Conservation (phyloP, 1,284 basidiomycete species). For the Ceratobasidium sp. region DNA sequence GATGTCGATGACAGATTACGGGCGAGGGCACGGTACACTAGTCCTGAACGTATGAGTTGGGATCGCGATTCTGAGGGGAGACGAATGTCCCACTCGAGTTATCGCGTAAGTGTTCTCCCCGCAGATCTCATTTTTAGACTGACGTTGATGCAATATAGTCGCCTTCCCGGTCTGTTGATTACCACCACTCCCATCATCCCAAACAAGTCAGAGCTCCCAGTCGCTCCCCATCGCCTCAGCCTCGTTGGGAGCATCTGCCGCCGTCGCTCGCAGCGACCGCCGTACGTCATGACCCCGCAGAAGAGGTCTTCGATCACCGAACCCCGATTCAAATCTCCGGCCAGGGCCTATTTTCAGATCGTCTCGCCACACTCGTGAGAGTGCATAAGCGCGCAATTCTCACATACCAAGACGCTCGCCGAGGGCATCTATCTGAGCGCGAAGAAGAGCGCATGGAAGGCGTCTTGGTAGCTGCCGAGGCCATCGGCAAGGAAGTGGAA, state of each 20-base stretch:
- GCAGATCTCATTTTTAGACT: constrained; percentile 1
- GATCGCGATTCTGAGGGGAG: constrained; percentile 21
- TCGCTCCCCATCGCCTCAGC: constrained; percentile 19
- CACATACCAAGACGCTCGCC: constrained; percentile 20
- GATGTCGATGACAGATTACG: constrained; percentile 34
- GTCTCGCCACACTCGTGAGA: constrained; percentile 25
- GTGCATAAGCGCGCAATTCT: constrained; percentile 29
- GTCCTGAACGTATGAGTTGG: constrained; percentile 24
- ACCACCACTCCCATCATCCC: neutral
- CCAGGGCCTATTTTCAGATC: constrained; percentile 25
- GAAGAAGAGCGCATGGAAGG: constrained; percentile 33
- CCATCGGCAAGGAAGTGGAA: constrained; percentile 32
- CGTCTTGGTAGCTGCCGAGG: constrained; percentile 20
- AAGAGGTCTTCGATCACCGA: constrained; percentile 13
- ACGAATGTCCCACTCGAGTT: constrained; percentile 14
- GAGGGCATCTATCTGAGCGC: neutral
- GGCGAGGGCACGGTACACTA: constrained; percentile 26
- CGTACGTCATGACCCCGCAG: neutral
- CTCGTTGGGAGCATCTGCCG: constrained; percentile 16
- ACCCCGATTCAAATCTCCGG: constrained; percentile 30
- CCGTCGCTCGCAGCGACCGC: constrained; percentile 20
- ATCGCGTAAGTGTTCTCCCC: neutral
- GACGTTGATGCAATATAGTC: constrained; percentile 9
- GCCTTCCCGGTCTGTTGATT: neutral
- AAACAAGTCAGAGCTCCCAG: neutral